These are phyloP conservation scores for Alternaria sp. DNA, from an alignment of 2,329 filamentous ascomycete species.

Conservation along the genomic window DNA sequence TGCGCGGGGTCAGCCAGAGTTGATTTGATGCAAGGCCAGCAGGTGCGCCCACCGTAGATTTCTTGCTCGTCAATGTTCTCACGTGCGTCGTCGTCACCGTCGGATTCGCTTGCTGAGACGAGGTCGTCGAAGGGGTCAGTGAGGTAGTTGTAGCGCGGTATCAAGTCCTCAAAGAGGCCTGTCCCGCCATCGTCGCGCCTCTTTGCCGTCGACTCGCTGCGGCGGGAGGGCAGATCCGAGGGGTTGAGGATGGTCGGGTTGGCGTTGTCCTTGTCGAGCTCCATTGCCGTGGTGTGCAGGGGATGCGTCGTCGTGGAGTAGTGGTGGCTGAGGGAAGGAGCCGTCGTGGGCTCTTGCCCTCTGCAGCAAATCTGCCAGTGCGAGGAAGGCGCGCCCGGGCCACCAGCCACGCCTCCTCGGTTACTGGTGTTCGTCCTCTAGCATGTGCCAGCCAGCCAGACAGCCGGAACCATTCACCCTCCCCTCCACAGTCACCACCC, in stretches of 20 bases:
- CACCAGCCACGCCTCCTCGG: constrained; percentile 5
- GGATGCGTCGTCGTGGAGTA: constrained; percentile 5
- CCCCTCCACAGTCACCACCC: constrained; percentile 13
- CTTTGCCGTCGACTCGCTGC: constrained; percentile 56
- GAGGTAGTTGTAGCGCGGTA: constrained; percentile 60
- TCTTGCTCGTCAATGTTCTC: constrained; percentile 97
- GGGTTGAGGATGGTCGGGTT: constrained; percentile 92
- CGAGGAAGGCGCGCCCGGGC: constrained; percentile 12
- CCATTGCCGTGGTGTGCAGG: constrained; percentile 39
- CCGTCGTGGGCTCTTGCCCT: constrained; percentile 25
- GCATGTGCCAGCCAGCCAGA: constrained; percentile 14
- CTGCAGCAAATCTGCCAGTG: constrained; percentile 13
- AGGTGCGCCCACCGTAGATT: constrained; percentile 74
- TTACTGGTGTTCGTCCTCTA: constrained; percentile 1
- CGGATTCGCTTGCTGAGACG: constrained; percentile 53
- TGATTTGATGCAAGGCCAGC: neutral
- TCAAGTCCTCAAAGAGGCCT: constrained; percentile 64
- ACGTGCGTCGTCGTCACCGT: constrained; percentile 68
- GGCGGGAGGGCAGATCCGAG: constrained; percentile 85
- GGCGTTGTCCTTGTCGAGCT: constrained; percentile 70
- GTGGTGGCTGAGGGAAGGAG: constrained; percentile 16
- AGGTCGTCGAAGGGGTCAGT: constrained; percentile 59
- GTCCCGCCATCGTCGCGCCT: constrained; percentile 59
- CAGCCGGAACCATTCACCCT: constrained; percentile 16
- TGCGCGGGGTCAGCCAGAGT: constrained; percentile 33